Evolutionary conservation across 257 asterid genomes (phyloP), one percentile per base, ranked within the genome.

Genomic region (Verbena officinalis): DNA sequence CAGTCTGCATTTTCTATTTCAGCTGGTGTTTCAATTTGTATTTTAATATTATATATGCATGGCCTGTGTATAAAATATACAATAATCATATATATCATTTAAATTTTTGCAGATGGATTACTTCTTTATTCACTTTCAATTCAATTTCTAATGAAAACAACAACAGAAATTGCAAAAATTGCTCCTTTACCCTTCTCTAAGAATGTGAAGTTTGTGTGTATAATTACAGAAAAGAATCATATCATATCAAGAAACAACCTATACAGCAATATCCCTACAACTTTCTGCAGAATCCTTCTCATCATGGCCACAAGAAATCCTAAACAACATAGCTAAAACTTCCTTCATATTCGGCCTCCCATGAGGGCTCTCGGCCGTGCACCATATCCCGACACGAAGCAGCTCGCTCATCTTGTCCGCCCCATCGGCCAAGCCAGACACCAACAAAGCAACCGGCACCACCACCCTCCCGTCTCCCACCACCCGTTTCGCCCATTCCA

Each of bases 271-370:
- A 67, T n/a, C n/a, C n/a, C 34, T 31, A 43, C 19, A 73, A 0
- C 58, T 70, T 61, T 69, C 71, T 38, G 50, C 54, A 23, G 31
- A 61, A 50, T 76, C 75, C 49, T 59, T 27, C 33, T 27, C 33
- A 2, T 27, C 76, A 24, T 42, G 57, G 62, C 71, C 68, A 60
- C 79, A 79, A 64, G 84, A 78, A 59, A 90, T 69, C 75, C 55
- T 80, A 65, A 82, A 71, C 78, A 93, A 73, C 97, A 90, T 81
- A n/a, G 77, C 85, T 49, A 88, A 69, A 11, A 86, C 97, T 68
- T 93, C 95, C 76, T 87, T 90, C 96, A 93, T 93, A 42, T 81
- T 93, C 20, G 99, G 99, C 79, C 99, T 82, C 33, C 4, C 31
- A n/a, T 80, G 75, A 6, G 99, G 97, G 9, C 36, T 71, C 59